These are phyloP conservation scores for Fusarium solani-melongenae DNA, from an alignment of 2,329 filamentous ascomycete genomes.

Conservation along the genomic window DNA sequence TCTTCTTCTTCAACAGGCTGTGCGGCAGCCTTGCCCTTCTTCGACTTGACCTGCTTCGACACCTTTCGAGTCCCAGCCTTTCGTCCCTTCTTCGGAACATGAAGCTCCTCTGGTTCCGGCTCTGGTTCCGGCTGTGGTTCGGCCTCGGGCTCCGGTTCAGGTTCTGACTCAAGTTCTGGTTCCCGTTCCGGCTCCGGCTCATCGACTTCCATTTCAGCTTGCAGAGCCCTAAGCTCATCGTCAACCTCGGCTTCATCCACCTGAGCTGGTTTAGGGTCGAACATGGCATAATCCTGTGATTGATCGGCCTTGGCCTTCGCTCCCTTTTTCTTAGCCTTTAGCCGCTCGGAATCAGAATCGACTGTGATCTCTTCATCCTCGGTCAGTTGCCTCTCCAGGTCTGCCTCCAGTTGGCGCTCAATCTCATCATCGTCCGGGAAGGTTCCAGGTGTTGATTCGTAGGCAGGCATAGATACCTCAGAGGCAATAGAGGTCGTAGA, in stretches of 20 bases:
- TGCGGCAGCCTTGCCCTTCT: conserved; percentile 54
- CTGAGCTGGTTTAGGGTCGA: conserved; percentile 59
- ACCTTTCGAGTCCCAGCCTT: conserved; percentile 63
- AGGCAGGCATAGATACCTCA: conserved; percentile 61
- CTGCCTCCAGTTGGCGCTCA: conserved; percentile 72
- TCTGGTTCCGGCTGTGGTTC: conserved; percentile 14
- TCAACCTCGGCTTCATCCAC: conserved; percentile 62
- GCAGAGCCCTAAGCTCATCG: conserved; percentile 61
- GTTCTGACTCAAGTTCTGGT: background rate
- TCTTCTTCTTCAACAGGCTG: conserved; percentile 37
- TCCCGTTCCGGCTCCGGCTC: conserved; percentile 14
- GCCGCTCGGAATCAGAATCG: conserved; percentile 59
- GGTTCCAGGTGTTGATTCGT: conserved; percentile 51
- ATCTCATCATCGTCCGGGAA: conserved; percentile 72
- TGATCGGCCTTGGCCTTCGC: conserved; percentile 45
- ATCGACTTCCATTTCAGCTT: conserved; percentile 60
- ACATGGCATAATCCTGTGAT: conserved; percentile 61
- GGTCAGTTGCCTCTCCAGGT: conserved; percentile 67
- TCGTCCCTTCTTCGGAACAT: conserved; percentile 65
- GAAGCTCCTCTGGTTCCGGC: conserved; percentile 49
- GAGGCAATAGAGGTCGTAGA: conserved; percentile 65
- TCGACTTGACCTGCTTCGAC: conserved; percentile 62
- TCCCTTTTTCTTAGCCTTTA: conserved; percentile 47
- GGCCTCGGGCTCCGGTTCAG: conserved; percentile 15
- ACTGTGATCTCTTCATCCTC: conserved; percentile 63